phyloP scores from a whole-genome alignment of 352 stramenopile genomes.

The Globisporangium spinosum region DNA sequence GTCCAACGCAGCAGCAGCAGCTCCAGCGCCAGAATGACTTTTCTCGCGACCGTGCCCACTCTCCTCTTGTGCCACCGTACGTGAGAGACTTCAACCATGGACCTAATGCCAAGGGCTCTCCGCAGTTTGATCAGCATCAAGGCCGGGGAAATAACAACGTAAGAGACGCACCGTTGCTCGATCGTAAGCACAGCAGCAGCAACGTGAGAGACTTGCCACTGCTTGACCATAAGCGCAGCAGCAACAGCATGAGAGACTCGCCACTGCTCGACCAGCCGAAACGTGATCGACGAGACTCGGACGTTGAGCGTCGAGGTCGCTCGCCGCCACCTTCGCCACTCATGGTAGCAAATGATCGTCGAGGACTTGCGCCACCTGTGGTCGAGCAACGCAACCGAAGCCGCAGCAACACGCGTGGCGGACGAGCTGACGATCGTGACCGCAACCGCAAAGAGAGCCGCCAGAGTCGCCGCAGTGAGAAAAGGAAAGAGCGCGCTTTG shows the following conservation, averaged over 20 bases:
- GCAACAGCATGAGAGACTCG: neutral
- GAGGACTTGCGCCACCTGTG: neutral
- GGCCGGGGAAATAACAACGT: neutral
- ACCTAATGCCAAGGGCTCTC: neutral
- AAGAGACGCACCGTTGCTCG: neutral
- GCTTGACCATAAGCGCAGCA: neutral
- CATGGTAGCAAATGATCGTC: constrained; percentile 16
- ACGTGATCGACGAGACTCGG: constrained; percentile 11
- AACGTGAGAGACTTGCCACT: neutral
- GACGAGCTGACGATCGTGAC: constrained; percentile 7
- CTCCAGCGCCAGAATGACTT: constrained; percentile 8
- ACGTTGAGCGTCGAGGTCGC: constrained; percentile 11
- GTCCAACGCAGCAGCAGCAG: neutral
- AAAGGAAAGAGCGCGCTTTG: constrained; percentile 22
- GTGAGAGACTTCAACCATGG: constrained; percentile 7
- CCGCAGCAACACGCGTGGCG: constrained; percentile 10
- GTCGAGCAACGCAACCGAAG: constrained; percentile 12
- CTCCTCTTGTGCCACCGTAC: constrained; percentile 9
- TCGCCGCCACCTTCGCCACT: constrained; percentile 31
- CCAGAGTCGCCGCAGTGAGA: constrained; percentile 15
- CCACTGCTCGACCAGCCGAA: constrained; percentile 1
- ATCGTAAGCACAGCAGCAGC: constrained; percentile 1
- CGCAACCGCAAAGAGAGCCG: constrained; percentile 5
- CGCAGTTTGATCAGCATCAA: neutral
- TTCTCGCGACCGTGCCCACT: constrained; percentile 1